phyloP scores from a whole-genome alignment of 306 rosid species.

The Mimosa pudica region DNA sequence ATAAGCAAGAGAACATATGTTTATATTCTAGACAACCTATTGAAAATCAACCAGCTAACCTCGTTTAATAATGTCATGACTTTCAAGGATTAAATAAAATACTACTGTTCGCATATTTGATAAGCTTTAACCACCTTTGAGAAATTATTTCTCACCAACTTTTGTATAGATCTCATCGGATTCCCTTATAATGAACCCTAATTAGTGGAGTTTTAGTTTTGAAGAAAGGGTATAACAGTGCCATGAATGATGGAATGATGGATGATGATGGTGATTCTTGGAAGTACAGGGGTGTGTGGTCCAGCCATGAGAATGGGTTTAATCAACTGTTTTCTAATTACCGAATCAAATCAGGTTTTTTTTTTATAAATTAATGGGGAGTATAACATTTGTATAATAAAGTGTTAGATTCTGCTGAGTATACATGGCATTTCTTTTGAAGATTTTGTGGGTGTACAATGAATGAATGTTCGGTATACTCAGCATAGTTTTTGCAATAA shows the following conservation, averaged over 20 bases:
- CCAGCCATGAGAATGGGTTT: slow-evolving; percentile 13
- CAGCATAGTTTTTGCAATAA: neutral
- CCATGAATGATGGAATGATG: slow-evolving; percentile 19
- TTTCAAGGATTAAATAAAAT: too few species aligned
- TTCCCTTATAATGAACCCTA: neutral
- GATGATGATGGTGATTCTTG: neutral
- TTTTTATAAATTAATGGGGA: neutral
- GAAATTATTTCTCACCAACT: too few species aligned
- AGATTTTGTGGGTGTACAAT: neutral
- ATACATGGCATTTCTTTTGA: neutral
- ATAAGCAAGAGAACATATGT: too few species aligned
- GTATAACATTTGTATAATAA: neutral
- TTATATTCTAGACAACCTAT: too few species aligned
- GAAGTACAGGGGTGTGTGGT: slow-evolving; percentile 13
- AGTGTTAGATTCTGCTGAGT: neutral
- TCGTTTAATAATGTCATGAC: too few species aligned
- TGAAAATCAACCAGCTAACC: too few species aligned
- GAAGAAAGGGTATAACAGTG: neutral
- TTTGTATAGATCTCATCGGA: too few species aligned
- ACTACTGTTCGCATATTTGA: too few species aligned
- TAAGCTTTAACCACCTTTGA: too few species aligned
- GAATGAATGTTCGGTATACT: neutral
- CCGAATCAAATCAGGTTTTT: neutral
- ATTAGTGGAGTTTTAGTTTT: slow-evolving; percentile 34
- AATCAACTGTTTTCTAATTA: neutral